Conservation (phyloP, 208 protist genomes). For the Trypanosoma avium region DNA sequence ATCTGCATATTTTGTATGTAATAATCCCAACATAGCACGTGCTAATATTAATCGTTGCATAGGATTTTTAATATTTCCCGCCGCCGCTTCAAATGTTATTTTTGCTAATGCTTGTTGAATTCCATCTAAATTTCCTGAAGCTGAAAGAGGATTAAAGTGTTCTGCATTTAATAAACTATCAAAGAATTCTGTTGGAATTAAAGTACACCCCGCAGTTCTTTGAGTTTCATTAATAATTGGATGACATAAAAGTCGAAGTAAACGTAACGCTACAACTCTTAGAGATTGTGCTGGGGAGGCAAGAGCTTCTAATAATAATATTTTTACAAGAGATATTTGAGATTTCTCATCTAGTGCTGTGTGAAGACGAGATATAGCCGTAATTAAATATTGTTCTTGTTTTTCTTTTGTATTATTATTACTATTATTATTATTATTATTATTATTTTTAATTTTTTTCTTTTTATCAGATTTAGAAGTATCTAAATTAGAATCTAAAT, state of each 20-base stretch:
- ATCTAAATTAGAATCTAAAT: slow-evolving; percentile 10
- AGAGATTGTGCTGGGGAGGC: slow-evolving; percentile 58
- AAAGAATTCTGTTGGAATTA: slow-evolving; percentile 40
- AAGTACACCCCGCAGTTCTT: slow-evolving; percentile 26
- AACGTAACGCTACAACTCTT: slow-evolving; percentile 62
- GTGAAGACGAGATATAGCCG: slow-evolving; percentile 38
- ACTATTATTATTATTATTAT: not conserved
- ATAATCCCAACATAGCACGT: slow-evolving; percentile 73
- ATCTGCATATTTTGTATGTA: slow-evolving; percentile 79
- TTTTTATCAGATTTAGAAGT: not conserved
- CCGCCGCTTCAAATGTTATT: slow-evolving; percentile 57
- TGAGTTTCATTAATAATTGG: slow-evolving; percentile 13
- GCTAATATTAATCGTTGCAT: slow-evolving; percentile 65
- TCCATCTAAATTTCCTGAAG: slow-evolving; percentile 64
- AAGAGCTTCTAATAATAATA: slow-evolving; percentile 73
- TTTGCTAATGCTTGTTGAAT: slow-evolving; percentile 60
- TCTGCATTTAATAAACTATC: slow-evolving; percentile 51
- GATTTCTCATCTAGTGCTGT: slow-evolving; percentile 30
- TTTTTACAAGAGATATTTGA: slow-evolving; percentile 51
- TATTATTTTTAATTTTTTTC: not conserved
- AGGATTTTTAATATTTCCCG: slow-evolving; percentile 48
- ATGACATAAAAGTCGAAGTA: slow-evolving; percentile 67
- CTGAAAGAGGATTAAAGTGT: slow-evolving; percentile 69
- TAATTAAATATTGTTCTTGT: not conserved
- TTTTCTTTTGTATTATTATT: not conserved